Percentiles rank a stretch among this genome's conserved stretches.
phyloP scores from a whole-genome alignment of 768 basidiomycete genomes.

The Psilocybe cubensis region DNA sequence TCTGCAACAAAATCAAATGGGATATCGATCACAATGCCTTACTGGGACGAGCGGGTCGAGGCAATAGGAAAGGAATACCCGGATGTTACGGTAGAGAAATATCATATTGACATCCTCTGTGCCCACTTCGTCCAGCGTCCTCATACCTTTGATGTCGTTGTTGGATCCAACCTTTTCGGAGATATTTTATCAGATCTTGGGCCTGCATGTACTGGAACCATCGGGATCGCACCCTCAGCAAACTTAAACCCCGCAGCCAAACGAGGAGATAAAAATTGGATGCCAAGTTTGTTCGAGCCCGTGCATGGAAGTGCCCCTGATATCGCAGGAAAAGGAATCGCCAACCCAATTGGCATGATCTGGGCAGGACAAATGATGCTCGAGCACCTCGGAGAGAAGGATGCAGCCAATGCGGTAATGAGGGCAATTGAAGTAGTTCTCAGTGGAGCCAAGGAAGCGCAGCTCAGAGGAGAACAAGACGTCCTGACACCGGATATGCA shows the following conservation, averaged over 20 bases:
- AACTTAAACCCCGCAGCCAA: slow-evolving; percentile 46
- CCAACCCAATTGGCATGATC: slow-evolving; percentile 60
- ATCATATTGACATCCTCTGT: slow-evolving; percentile 56
- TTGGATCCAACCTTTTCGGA: slow-evolving; percentile 57
- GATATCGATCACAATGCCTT: slow-evolving; percentile 50
- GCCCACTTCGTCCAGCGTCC: slow-evolving; percentile 50
- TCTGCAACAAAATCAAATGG: slow-evolving; percentile 59
- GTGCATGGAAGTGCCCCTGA: slow-evolving; percentile 63
- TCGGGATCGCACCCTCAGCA: slow-evolving; percentile 59
- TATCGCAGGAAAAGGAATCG: slow-evolving; percentile 55
- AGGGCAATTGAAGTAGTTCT: slow-evolving; percentile 42
- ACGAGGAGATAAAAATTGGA: slow-evolving; percentile 34
- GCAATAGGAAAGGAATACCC: slow-evolving; percentile 55
- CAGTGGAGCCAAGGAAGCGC: slow-evolving; percentile 28
- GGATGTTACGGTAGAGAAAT: slow-evolving; percentile 50
- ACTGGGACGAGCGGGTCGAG: slow-evolving; percentile 51
- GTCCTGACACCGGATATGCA: slow-evolving; percentile 42
- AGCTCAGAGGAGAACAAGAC: slow-evolving; percentile 26
- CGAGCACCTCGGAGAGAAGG: slow-evolving; percentile 43
- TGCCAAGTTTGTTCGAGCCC: slow-evolving; percentile 57
- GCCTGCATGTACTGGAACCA: slow-evolving; percentile 56
- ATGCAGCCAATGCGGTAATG: slow-evolving; percentile 43
- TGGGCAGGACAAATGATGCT: slow-evolving; percentile 63
- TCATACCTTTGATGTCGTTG: slow-evolving; percentile 56
- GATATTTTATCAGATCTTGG: slow-evolving; percentile 62